These are phyloP conservation scores for Arachis stenosperma DNA, from an alignment of 306 rosid species.

Conservation along the genomic window DNA sequence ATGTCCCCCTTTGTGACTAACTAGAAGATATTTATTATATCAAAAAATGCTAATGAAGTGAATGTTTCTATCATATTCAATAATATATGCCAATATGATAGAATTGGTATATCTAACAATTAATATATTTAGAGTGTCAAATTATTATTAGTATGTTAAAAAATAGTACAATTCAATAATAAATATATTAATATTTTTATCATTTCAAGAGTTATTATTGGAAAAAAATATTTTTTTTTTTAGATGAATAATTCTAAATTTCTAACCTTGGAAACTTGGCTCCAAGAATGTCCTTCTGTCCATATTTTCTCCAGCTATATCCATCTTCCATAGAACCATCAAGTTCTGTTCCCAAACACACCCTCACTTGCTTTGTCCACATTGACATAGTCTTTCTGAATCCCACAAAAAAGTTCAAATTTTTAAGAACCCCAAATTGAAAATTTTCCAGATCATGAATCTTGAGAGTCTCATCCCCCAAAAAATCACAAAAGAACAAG, in stretches of 20 bases:
- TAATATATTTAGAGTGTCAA: too few species aligned
- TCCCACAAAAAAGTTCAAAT: slow-evolving; percentile 18
- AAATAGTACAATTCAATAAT: neutral
- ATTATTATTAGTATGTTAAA: too few species aligned
- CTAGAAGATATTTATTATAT: neutral
- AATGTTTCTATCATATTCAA: neutral
- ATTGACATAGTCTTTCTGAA: slow-evolving; percentile 61
- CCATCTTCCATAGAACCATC: slow-evolving; percentile 68
- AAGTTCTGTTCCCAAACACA: slow-evolving; percentile 45
- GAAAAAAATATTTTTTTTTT: neutral
- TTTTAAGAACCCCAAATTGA: slow-evolving; percentile 8
- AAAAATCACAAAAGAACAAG: slow-evolving; percentile 4
- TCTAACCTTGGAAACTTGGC: slow-evolving; percentile 76
- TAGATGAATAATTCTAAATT: neutral
- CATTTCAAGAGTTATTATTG: too few species aligned
- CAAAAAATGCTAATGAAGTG: neutral
- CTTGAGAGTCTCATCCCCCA: slow-evolving; percentile 3
- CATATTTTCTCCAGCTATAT: slow-evolving; percentile 92
- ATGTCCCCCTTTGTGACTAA: neutral
- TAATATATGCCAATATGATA: too few species aligned
- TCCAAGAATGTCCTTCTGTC: slow-evolving; percentile 89
- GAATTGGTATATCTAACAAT: too few species aligned
- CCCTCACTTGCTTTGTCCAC: slow-evolving; percentile 66
- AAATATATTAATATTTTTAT: too few species aligned
- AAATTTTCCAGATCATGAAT: slow-evolving; percentile 23